Conservation (phyloP, 2,329 filamentous ascomycete genomes). For the Pyricularia grisea region DNA sequence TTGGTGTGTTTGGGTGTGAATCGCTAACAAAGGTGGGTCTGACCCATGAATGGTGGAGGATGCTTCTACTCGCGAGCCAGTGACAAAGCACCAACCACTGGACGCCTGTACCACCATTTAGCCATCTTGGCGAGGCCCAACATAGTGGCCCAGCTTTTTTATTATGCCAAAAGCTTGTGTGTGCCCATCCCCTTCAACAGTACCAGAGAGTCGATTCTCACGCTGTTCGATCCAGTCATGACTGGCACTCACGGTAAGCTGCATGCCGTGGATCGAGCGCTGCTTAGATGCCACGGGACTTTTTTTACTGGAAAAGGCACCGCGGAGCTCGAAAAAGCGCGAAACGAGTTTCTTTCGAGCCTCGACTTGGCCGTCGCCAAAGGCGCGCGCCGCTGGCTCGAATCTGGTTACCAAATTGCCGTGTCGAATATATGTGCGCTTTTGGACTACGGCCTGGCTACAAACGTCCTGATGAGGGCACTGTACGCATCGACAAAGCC, state of each 20-base stretch:
- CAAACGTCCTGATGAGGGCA: slow-evolving; percentile 34
- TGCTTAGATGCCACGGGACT: slow-evolving; percentile 55
- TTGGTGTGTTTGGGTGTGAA: too few species aligned
- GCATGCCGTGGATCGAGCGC: slow-evolving; percentile 43
- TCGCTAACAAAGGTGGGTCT: too few species aligned
- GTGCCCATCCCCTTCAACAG: slow-evolving; percentile 58
- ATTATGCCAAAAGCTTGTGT: slow-evolving; percentile 61
- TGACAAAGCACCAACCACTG: slow-evolving; percentile 64
- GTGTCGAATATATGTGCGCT: slow-evolving; percentile 45
- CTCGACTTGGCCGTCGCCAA: slow-evolving; percentile 49
- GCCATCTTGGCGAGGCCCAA: slow-evolving; percentile 68
- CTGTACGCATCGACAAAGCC: slow-evolving; percentile 15
- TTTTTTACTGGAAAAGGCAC: slow-evolving; percentile 45
- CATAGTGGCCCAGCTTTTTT: slow-evolving; percentile 61
- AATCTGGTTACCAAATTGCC: slow-evolving; percentile 46
- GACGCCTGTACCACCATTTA: slow-evolving; percentile 79
- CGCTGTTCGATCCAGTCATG: slow-evolving; percentile 54
- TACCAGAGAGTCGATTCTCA: too few species aligned
- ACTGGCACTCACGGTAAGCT: slow-evolving; percentile 14
- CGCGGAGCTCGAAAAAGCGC: slow-evolving; percentile 34
- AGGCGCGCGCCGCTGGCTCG: slow-evolving; percentile 40
- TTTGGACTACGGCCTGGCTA: slow-evolving; percentile 41
- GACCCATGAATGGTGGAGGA: too few species aligned
- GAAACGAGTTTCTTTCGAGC: slow-evolving; percentile 37
- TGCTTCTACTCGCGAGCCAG: slow-evolving; percentile 51